Evolutionary conservation across 176 grass and related monocot genomes (phyloP).

Genomic region (Triticum turgidum): DNA sequence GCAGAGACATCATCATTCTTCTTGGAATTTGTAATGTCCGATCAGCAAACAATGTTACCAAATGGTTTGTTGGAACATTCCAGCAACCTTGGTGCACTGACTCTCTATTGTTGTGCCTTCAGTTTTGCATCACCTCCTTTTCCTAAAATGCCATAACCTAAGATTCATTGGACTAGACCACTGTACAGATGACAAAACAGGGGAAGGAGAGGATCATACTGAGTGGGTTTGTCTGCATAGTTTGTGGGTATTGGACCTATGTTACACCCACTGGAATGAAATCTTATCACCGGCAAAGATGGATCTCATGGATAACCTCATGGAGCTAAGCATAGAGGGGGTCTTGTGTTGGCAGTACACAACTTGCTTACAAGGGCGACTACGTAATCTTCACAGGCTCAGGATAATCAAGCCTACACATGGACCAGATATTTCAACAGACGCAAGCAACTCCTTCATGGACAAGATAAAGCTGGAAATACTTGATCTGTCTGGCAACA

Average conservation of each 20-base stretch:
- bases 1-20: no score
- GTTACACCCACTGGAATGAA: background rate
- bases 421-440: no score
- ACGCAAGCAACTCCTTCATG: background rate
- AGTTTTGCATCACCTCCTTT: background rate
- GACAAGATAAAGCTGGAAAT: background rate
- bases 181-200: background rate
- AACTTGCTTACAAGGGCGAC: background rate
- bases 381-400: background rate
- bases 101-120: background rate
- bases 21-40: no score
- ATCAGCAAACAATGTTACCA: background rate
- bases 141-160: background rate
- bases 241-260: background rate
- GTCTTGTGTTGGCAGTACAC: background rate
- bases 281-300: background rate
- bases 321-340: background rate
- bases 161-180: background rate
- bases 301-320: background rate
- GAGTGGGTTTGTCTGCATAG: background rate
- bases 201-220: background rate
- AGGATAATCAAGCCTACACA: background rate
- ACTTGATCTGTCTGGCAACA: conserved; percentile 6
- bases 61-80: background rate
- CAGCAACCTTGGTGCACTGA: background rate